Conservation (phyloP, 2,329 filamentous ascomycete genomes). For the Ophiocordyceps camponoti-floridani region DNA sequence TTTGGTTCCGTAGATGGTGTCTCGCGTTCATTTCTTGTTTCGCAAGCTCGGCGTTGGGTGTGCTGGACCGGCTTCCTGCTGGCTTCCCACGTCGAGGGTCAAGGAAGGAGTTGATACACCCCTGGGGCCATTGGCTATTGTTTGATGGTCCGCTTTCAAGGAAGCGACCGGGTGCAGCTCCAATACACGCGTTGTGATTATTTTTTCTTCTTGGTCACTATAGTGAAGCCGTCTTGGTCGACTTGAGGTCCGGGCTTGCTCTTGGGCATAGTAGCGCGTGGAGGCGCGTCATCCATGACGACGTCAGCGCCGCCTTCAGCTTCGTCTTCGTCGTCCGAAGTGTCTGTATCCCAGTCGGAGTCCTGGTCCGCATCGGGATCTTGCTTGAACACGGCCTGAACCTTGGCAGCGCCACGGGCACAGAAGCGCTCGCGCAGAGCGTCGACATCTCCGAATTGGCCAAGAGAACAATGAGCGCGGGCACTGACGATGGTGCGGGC, state of each 20-base stretch:
- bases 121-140: background rate
- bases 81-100: slow-evolving; percentile 1
- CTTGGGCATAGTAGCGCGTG: slow-evolving; percentile 34
- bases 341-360: slow-evolving; percentile 42
- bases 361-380: slow-evolving; percentile 38
- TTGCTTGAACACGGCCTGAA: slow-evolving; percentile 33
- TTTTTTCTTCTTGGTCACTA: slow-evolving; percentile 52
- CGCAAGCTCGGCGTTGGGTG: slow-evolving; percentile 15
- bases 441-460: slow-evolving; percentile 47
- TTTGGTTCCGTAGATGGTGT: background rate
- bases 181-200: slow-evolving; percentile 11
- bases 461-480: slow-evolving; percentile 43
- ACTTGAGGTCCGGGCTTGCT: slow-evolving; percentile 53
- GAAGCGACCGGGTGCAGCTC: background rate
- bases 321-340: slow-evolving; percentile 40
- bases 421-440: slow-evolving; percentile 44
- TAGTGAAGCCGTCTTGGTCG: slow-evolving; percentile 70
- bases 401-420: slow-evolving; percentile 40
- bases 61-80: slow-evolving; percentile 5
- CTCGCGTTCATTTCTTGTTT: slow-evolving; percentile 4
- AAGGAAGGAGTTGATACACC: slow-evolving; percentile 4
- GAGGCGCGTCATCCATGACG: slow-evolving; percentile 53
- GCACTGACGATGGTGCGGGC: slow-evolving; percentile 56
- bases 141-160: background rate
- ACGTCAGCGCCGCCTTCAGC: slow-evolving; percentile 40